These are phyloP conservation scores for Dactylellina haptotyla DNA, from an alignment of 2,329 filamentous ascomycete genomes.

Conservation along the genomic window DNA sequence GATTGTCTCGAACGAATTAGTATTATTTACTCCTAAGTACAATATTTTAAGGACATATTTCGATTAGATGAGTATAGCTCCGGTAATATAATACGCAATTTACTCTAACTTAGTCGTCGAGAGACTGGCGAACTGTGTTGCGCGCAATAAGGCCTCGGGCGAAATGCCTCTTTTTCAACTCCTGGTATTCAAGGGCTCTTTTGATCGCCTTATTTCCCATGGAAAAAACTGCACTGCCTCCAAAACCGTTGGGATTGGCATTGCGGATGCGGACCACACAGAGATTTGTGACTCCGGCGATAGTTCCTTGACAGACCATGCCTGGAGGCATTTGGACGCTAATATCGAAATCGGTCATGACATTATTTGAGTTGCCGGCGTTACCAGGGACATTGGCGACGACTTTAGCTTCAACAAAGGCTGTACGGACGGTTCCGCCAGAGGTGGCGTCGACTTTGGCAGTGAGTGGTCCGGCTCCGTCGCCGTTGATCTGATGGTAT, in stretches of 20 bases:
- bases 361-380: constrained; percentile 69
- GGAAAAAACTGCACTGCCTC: constrained; percentile 74
- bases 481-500: constrained; percentile 77
- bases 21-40: no score
- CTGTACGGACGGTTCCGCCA: constrained; percentile 70
- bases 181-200: constrained; percentile 69
- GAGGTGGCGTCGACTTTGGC: constrained; percentile 72
- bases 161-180: constrained; percentile 60
- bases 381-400: constrained; percentile 71
- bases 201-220: constrained; percentile 70
- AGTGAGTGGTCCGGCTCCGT: constrained; percentile 72
- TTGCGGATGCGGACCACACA: constrained; percentile 75
- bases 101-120: neutral
- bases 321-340: constrained; percentile 73
- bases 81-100: neutral
- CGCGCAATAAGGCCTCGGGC: constrained; percentile 55
- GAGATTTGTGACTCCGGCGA: constrained; percentile 70
- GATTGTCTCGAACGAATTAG: no score
- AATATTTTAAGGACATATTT: neutral
- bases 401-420: constrained; percentile 71
- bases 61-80: neutral
- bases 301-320: constrained; percentile 72
- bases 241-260: constrained; percentile 71
- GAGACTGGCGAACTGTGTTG: neutral
- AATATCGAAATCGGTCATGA: constrained; percentile 73